Percentiles rank a stretch among this genome's conserved stretches.
These are phyloP conservation scores for Huntiella moniliformis DNA, from an alignment of 2,329 filamentous ascomycete species.

Conservation along the genomic window DNA sequence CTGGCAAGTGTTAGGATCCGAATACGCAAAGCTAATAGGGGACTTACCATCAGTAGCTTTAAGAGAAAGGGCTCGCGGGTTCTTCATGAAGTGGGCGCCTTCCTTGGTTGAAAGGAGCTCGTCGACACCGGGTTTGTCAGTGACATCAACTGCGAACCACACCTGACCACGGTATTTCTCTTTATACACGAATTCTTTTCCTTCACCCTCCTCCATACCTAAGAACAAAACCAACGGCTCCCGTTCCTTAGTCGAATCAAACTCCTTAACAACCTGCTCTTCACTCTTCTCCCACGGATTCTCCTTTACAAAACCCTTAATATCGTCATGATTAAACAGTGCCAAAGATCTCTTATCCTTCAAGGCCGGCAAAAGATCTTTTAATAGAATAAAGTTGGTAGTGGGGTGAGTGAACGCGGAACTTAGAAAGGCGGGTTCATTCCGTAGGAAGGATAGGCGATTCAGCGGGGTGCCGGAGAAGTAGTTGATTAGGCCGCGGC, in stretches of 20 bases:
- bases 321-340: constrained; percentile 48
- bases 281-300: constrained; percentile 56
- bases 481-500: constrained; percentile 66
- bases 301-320: constrained; percentile 49
- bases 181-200: constrained; percentile 37
- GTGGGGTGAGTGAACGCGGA: constrained; percentile 46
- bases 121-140: constrained; percentile 40
- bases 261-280: constrained; percentile 51
- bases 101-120: constrained; percentile 11
- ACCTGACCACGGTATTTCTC: constrained; percentile 55
- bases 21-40: background rate
- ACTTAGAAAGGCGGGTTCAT: constrained; percentile 50
- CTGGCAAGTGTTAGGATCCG: constrained; percentile 24
- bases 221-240: constrained; percentile 62
- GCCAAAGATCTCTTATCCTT: constrained; percentile 37
- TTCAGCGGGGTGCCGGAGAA: constrained; percentile 64
- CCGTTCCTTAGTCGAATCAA: constrained; percentile 48
- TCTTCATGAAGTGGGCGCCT: constrained; percentile 9
- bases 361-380: constrained; percentile 57
- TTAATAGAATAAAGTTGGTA: constrained; percentile 59
- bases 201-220: constrained; percentile 50
- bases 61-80: constrained; percentile 32
- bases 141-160: constrained; percentile 81
- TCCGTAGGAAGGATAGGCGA: constrained; percentile 59
- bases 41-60: constrained; percentile 15